Percentiles rank a stretch among this genome's conserved stretches.
Evolutionary conservation across 106 monocot genomes (phyloP).

Genomic region (Phalaenopsis aphrodite): DNA sequence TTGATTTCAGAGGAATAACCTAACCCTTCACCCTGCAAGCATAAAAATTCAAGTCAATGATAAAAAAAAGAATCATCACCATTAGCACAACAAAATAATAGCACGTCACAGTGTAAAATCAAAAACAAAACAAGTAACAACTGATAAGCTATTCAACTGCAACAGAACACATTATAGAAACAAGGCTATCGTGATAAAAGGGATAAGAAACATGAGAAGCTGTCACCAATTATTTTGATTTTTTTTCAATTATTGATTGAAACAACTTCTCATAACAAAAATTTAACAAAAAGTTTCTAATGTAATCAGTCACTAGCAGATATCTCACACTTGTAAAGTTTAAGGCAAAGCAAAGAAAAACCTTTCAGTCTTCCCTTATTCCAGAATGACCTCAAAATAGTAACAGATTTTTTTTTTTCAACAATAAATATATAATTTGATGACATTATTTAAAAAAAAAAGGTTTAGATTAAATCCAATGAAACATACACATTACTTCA

Average conservation of each 20-base stretch:
- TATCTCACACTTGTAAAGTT: not conserved
- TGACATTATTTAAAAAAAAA: not conserved
- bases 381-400: not conserved
- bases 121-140: not conserved
- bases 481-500: not conserved
- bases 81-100: not conserved
- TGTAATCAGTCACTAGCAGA: not conserved
- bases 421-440: not conserved
- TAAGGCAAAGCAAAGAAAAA: not conserved
- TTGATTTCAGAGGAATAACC: conserved; percentile 48
- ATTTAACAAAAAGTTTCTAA: not conserved
- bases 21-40: conserved; percentile 35
- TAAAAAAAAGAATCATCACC: not conserved
- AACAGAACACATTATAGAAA: not conserved
- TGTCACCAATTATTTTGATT: not conserved
- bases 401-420: not conserved
- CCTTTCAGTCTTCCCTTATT: not conserved
- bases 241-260: not conserved
- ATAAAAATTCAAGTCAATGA: not conserved
- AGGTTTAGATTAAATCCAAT: not conserved
- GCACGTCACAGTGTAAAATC: not conserved
- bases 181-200: not conserved
- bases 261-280: not conserved
- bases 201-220: not conserved
- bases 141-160: not conserved